A percentile compares a stretch with the other conserved stretches of the same genome.
These are phyloP conservation scores for Talaromyces thailandensis DNA, from an alignment of 495 filamentous ascomycete species.

Conservation along the genomic window DNA sequence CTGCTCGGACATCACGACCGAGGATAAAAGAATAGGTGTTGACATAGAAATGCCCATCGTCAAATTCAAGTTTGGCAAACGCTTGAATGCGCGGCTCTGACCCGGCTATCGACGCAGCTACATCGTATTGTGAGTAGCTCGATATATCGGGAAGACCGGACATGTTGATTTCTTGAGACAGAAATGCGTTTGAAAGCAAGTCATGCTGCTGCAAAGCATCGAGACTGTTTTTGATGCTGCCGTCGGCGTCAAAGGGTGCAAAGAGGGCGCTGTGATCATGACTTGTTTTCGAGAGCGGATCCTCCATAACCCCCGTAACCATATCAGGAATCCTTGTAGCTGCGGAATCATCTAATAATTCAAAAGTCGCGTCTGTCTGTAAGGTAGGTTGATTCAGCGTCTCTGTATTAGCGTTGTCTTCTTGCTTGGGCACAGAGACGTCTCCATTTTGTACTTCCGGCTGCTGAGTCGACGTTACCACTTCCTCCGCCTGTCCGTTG, in stretches of 20 bases:
- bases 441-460: neutral
- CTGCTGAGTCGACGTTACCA: neutral
- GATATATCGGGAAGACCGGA: constrained; percentile 8
- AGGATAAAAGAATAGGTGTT: constrained; percentile 57
- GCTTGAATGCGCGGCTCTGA: constrained; percentile 47
- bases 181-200: constrained; percentile 30
- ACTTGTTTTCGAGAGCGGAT: constrained; percentile 6
- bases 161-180: constrained; percentile 25
- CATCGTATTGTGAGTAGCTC: constrained; percentile 13
- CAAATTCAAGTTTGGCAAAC: constrained; percentile 63
- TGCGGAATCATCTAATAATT: constrained; percentile 13
- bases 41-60: constrained; percentile 66
- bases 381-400: neutral
- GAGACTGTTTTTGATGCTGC: constrained; percentile 25
- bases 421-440: neutral
- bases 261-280: constrained; percentile 21
- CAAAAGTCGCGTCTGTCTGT: constrained; percentile 8
- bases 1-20: constrained; percentile 54
- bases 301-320: constrained; percentile 8
- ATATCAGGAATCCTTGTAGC: constrained; percentile 5
- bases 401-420: neutral
- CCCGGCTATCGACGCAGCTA: constrained; percentile 26
- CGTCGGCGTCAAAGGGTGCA: constrained; percentile 27
- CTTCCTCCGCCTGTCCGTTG: neutral
- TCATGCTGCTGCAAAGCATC: constrained; percentile 35